Evolutionary conservation across 106 monocot species (phyloP).

Genomic region (Dendrobium huoshanense): DNA sequence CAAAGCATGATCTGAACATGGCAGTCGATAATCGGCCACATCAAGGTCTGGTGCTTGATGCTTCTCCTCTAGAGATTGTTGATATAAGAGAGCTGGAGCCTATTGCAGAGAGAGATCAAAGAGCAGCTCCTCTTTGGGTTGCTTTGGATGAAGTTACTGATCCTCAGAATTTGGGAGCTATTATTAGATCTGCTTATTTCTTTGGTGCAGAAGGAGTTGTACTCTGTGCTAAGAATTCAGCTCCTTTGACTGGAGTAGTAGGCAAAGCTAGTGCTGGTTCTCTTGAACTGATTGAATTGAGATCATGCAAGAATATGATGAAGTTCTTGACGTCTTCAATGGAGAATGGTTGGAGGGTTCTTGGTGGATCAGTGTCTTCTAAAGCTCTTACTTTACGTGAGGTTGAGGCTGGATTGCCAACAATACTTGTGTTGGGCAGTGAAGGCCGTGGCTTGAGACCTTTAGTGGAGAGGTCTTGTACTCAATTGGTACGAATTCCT

Average conservation of each 20-base stretch:
- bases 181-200: constrained; percentile 79
- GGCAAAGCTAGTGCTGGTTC: constrained; percentile 96
- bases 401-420: constrained; percentile 48
- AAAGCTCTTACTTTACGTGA: constrained; percentile 58
- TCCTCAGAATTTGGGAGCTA: constrained; percentile 89
- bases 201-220: constrained; percentile 79
- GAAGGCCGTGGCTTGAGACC: constrained; percentile 86
- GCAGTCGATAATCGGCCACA: constrained; percentile 70
- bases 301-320: constrained; percentile 96
- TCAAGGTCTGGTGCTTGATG: constrained; percentile 77
- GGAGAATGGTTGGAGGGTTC: constrained; percentile 85
- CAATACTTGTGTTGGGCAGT: constrained; percentile 86
- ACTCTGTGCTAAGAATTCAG: constrained; percentile 84
- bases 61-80: constrained; percentile 76
- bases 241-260: constrained; percentile 90
- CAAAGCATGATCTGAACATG: constrained; percentile 96
- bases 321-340: constrained; percentile 64
- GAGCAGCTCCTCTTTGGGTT: constrained; percentile 69
- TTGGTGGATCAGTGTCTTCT: constrained; percentile 76
- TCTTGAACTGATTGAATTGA: constrained; percentile 76
- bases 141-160: constrained; percentile 93
- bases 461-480: constrained; percentile 81
- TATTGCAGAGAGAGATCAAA: constrained; percentile 18
- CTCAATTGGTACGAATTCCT: constrained; percentile 63
- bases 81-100: constrained; percentile 50